Base-by-base conservation (phyloP, 1,139 yeast species). In the Meyerozyma athensensis region DNA sequence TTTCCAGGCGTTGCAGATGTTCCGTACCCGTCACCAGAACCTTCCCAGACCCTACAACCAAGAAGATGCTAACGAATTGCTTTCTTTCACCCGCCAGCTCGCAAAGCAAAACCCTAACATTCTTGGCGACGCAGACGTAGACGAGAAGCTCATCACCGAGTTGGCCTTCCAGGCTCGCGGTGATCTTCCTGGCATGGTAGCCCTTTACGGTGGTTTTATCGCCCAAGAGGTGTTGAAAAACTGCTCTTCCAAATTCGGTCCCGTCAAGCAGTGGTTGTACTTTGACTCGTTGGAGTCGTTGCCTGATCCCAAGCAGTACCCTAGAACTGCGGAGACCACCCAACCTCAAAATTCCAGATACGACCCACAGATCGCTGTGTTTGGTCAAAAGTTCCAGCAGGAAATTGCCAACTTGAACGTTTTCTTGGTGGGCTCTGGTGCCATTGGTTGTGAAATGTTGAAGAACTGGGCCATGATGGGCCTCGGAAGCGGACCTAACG, bases 401-500 rank as follows among this genome's bases (percentile, higher is more conserved):
- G 69, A 68, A 36, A 64, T 92, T 43, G 77, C 86, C 33, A 86
- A 90, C 59, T 68, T 86, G 47, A 83, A 77, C 55, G 87, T 90
- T 4, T 92, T 92, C 61, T 70, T 92, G 48, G 98, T 92, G 31
- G 99, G 99, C 36, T 79, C 97, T 2, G 99, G 99, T 57, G 99
- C 99, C 28, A 92, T 92, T 70, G 99, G 99, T 35, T 92, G 99
- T 67, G 99, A 92, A 66, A 92, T 94, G 94, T 73, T 92, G 55
- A 92, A 92, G 65, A 90, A 89, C 58, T 92, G 97, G 97, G 97
- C 98, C 7, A 75, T 92, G 77, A 76, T 90, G 80, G 98, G 99
- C 35, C 69, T 92, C 40, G 97, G 96, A 23, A 73, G 95, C 19
- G 97, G 98, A 23, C 86, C 92, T 26, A 61, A 83, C 3, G 99